Base-by-base conservation (phyloP, 257 asterid genomes). In the Capsicum pubescens region DNA sequence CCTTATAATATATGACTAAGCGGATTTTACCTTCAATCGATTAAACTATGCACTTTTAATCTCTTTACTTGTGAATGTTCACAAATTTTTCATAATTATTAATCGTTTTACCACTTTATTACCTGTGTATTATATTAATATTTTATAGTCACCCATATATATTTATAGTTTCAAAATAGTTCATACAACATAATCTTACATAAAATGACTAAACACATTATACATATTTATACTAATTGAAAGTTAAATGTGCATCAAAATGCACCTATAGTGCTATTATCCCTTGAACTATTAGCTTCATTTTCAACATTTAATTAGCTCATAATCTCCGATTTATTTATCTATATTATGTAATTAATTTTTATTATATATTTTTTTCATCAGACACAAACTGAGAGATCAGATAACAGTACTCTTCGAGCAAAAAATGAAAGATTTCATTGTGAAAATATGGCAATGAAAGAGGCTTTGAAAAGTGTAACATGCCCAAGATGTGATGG, bases 371-470 rank as follows among this genome's bases (percentile, higher is more conserved):
- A 48, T 44, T 39, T 39, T n/a, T n/a, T 42, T 42, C 7, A 3
- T 42, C 5, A 42, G 46, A 42, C 46, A 3, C 46, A 42, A 61
- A 85, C 82, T 84, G 95, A 91, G 74, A 91, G 77, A 86, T 91
- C 91, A 58, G 90, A 89, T 79, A 92, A 92, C 81, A 84, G 79
- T 83, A 26, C 87, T 60, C 94, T 93, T 48, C 89, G 88, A 48
- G 16, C 86, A 4, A 93, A 93, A 79, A 94, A 92, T 82, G 93
- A 91, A 74, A 90, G 84, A 67, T 82, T 91, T 54, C 92, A 82
- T 36, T 82, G 87, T 44, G 93, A 93, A 89, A 92, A 93, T 85
- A 85, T 89, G 35, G 92, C 92, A 26, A 85, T 92, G 87, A 90
- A 82, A 82, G 91, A 91, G 69, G 89, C 92, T 4, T 68, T 93